Conservation (phyloP, 2,329 filamentous ascomycete genomes). For the Calonectria pteridis region DNA sequence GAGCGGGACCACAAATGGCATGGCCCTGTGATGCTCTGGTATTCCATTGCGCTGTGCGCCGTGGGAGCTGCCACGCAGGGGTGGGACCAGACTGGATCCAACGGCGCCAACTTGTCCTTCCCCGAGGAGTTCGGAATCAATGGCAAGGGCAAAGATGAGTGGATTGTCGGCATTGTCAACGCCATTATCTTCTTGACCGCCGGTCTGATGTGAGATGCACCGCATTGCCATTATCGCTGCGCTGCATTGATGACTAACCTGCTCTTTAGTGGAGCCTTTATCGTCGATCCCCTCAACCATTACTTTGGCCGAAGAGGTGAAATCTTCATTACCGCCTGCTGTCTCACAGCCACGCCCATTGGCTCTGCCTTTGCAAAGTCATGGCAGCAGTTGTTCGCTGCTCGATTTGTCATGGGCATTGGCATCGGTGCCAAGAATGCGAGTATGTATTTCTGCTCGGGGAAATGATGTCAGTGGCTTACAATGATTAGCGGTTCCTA, state of each 20-base stretch:
- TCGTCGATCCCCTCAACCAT: constrained; percentile 69
- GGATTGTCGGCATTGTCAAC: constrained; percentile 51
- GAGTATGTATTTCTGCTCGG: constrained; percentile 35
- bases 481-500: constrained; percentile 62
- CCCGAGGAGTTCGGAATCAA: constrained; percentile 56
- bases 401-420: constrained; percentile 78
- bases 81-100: constrained; percentile 74
- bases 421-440: constrained; percentile 75
- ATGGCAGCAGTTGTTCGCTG: constrained; percentile 75
- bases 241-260: constrained; percentile 11
- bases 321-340: constrained; percentile 71
- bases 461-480: not conserved
- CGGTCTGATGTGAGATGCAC: constrained; percentile 66
- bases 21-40: constrained; percentile 58
- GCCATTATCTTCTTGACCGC: constrained; percentile 56
- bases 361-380: constrained; percentile 68
- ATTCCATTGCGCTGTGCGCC: constrained; percentile 65
- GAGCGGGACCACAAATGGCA: constrained; percentile 71
- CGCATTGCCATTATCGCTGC: not conserved
- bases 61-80: constrained; percentile 61
- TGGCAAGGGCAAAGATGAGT: constrained; percentile 58
- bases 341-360: constrained; percentile 50
- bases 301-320: constrained; percentile 75
- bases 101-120: constrained; percentile 73
- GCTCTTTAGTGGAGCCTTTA: constrained; percentile 35